Evolutionary conservation across 805 yeast species (phyloP).

Genomic region (Yarrowia sp.): DNA sequence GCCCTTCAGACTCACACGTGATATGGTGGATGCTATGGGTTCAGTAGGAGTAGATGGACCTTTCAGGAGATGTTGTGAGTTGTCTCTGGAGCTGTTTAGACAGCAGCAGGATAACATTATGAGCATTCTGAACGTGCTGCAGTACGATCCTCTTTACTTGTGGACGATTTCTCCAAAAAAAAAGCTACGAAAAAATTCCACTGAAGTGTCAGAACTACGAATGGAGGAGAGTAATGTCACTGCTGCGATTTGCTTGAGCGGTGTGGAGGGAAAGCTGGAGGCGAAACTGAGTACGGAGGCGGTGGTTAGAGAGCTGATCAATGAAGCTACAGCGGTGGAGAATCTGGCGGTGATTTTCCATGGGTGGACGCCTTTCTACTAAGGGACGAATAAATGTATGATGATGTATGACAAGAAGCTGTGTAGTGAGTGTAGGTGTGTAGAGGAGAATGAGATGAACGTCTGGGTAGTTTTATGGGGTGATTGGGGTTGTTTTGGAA

Average conservation of each 20-base stretch:
- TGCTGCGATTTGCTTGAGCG: constrained; percentile 57
- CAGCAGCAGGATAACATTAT: constrained; percentile 64
- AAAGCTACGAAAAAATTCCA: constrained; percentile 45
- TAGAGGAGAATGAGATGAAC: too few relatives aligned
- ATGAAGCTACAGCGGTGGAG: constrained; percentile 64
- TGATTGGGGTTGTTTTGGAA: too few relatives aligned
- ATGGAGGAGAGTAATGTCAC: neutral
- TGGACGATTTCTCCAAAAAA: constrained; percentile 62
- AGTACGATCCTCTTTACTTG: constrained; percentile 89
- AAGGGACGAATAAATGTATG: neutral
- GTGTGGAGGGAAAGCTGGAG: constrained; percentile 71
- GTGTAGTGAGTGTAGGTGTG: too few relatives aligned
- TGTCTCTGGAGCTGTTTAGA: constrained; percentile 65
- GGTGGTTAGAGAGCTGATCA: constrained; percentile 72
- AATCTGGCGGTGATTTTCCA: constrained; percentile 73
- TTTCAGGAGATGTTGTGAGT: constrained; percentile 70
- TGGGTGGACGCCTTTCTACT: constrained; percentile 56
- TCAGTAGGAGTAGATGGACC: constrained; percentile 78
- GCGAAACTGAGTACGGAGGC: constrained; percentile 78
- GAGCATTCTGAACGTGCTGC: constrained; percentile 78
- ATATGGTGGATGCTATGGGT: constrained; percentile 91
- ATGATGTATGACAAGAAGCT: neutral
- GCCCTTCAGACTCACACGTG: constrained; percentile 88
- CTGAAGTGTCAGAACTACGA: neutral
- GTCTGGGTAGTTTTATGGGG: too few relatives aligned